phyloP scores from a whole-genome alignment of 2,329 filamentous ascomycete species.

The Calonectria montana region DNA sequence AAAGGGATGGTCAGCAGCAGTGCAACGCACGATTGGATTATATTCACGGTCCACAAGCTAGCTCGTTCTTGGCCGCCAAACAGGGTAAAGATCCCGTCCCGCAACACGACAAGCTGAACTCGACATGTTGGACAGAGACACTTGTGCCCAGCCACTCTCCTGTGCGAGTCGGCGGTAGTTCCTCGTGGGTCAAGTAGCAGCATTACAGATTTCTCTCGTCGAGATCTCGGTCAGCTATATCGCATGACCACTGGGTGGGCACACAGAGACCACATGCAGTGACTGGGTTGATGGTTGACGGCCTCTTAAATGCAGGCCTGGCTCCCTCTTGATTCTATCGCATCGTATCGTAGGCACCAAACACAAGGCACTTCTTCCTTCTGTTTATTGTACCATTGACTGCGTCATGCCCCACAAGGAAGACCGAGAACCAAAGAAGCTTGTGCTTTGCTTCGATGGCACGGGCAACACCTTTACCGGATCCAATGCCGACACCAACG shows the following conservation, averaged over 20 bases:
- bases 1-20: neutral
- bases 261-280: neutral
- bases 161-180: neutral
- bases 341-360: neutral
- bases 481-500: constrained; percentile 63
- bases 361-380: neutral
- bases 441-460: constrained; percentile 62
- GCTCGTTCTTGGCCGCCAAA: neutral
- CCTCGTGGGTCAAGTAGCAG: neutral
- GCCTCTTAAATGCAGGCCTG: neutral
- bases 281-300: neutral
- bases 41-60: neutral
- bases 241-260: neutral
- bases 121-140: neutral
- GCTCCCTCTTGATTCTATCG: neutral
- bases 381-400: neutral
- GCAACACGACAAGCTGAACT: neutral
- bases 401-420: constrained; percentile 7
- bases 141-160: neutral
- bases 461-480: constrained; percentile 60
- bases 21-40: neutral
- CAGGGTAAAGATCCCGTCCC: neutral
- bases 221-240: too few relatives aligned
- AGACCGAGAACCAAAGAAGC: constrained; percentile 45
- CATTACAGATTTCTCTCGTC: neutral